Conservation (phyloP, 2,329 filamentous ascomycete species). For the Colletotrichum orchidophilum region DNA sequence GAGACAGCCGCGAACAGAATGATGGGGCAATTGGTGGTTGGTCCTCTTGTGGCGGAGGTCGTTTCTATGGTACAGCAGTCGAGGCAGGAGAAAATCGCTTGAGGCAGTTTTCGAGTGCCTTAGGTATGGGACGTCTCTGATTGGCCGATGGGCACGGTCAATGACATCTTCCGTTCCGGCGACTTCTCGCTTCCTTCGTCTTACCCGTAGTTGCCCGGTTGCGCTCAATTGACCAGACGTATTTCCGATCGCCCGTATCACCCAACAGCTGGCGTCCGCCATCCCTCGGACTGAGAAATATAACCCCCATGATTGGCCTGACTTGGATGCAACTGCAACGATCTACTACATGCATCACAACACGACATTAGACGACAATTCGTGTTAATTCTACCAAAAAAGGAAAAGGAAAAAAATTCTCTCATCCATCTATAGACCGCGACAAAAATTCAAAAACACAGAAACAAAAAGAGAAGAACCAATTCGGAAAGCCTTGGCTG, state of each 20-base stretch:
- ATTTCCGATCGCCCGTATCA: slow-evolving; percentile 14
- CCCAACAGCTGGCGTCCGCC: slow-evolving; percentile 6
- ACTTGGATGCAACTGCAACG: background rate
- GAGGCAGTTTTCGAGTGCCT: slow-evolving; percentile 35
- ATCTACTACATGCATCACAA: slow-evolving; percentile 3
- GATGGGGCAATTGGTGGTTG: slow-evolving; percentile 49
- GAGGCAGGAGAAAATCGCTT: slow-evolving; percentile 34
- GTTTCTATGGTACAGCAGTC: slow-evolving; percentile 30
- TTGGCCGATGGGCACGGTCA: slow-evolving; percentile 25
- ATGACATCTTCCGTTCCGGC: slow-evolving; percentile 32
- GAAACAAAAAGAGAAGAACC: too few species aligned
- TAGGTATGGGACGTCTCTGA: slow-evolving; percentile 31
- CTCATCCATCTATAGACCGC: background rate
- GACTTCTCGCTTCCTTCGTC: slow-evolving; percentile 22
- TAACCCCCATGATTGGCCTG: slow-evolving; percentile 25
- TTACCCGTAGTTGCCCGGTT: slow-evolving; percentile 24
- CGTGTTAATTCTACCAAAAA: background rate
- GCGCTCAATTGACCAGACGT: slow-evolving; percentile 8
- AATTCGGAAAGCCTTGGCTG: background rate
- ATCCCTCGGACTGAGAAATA: slow-evolving; percentile 26
- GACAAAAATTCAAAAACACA: background rate
- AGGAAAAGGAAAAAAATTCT: too few species aligned
- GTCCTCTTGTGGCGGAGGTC: slow-evolving; percentile 35
- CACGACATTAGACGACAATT: slow-evolving; percentile 23
- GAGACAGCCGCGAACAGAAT: slow-evolving; percentile 43